A percentile compares a stretch with the other conserved stretches of the same genome.
These are phyloP conservation scores for Takashimella tepidaria DNA, from an alignment of 1,284 basidiomycete species.

Conservation along the genomic window DNA sequence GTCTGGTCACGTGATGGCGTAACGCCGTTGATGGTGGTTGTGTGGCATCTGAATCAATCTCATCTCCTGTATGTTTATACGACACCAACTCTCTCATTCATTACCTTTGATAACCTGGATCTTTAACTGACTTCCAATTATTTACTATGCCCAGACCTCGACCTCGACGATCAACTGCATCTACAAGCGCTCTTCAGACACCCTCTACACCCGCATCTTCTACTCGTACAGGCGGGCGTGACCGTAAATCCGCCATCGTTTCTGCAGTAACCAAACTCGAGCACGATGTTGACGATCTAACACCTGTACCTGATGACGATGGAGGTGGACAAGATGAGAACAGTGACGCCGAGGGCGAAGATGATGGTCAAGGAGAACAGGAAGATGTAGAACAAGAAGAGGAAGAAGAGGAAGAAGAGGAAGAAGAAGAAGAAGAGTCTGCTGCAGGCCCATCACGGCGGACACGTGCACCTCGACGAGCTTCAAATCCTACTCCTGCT, in stretches of 20 bases:
- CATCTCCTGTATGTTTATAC: too few species aligned
- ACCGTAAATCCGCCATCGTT: not conserved
- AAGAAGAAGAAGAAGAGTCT: slow-evolving; percentile 11
- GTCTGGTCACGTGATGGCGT: too few species aligned
- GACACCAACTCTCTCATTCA: too few species aligned
- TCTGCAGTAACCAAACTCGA: not conserved
- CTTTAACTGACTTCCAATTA: not conserved
- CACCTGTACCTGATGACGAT: not conserved
- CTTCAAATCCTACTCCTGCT: not conserved
- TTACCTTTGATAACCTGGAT: not conserved
- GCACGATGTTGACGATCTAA: not conserved
- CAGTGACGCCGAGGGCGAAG: slow-evolving; percentile 8
- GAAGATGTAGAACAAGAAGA: slow-evolving; percentile 11
- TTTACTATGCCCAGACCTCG: not conserved
- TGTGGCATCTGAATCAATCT: too few species aligned
- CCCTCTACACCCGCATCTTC: not conserved
- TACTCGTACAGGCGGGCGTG: not conserved
- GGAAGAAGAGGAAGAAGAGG: slow-evolving; percentile 14
- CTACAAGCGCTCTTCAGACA: not conserved
- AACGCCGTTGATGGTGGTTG: too few species aligned
- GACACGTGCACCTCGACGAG: not conserved
- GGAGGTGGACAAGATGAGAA: slow-evolving; percentile 5
- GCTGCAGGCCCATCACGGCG: slow-evolving; percentile 7
- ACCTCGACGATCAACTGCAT: not conserved
- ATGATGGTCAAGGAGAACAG: slow-evolving; percentile 9